Evolutionary conservation across 2,329 filamentous ascomycete genomes (phyloP).

Genomic region (Sporothrix inflata): DNA sequence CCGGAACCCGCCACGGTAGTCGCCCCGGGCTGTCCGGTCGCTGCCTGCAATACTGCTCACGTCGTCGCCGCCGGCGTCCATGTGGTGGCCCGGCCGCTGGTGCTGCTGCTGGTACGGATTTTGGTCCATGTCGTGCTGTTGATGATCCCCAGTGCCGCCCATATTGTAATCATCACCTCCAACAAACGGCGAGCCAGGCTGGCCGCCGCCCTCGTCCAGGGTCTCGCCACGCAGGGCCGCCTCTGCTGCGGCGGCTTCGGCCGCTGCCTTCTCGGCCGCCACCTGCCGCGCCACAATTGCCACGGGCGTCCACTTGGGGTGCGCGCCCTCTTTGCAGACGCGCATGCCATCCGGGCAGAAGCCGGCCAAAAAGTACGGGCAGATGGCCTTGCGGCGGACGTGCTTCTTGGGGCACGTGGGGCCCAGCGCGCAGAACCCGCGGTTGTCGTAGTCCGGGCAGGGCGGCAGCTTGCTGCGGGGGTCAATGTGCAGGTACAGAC

Average conservation of each 20-base stretch:
- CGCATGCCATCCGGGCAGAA: conserved; percentile 82
- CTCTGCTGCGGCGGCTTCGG: conserved; percentile 25
- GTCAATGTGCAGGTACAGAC: conserved; percentile 88
- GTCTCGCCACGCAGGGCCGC: conserved; percentile 36
- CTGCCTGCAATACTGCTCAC: conserved; percentile 30
- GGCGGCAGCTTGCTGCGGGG: conserved; percentile 76
- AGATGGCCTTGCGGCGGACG: conserved; percentile 73
- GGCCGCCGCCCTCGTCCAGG: neutral
- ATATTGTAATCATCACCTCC: conserved; percentile 27
- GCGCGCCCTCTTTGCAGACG: conserved; percentile 76
- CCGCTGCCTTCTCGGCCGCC: conserved; percentile 28
- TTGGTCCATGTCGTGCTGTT: conserved; percentile 2
- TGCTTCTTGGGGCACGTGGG: conserved; percentile 88
- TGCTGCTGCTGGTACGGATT: conserved; percentile 34
- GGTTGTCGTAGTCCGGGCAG: conserved; percentile 91
- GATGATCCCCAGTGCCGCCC: conserved; percentile 17
- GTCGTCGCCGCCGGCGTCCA: conserved; percentile 33
- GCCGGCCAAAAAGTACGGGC: conserved; percentile 84
- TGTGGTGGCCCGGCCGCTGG: conserved; percentile 38
- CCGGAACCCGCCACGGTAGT: conserved; percentile 30
- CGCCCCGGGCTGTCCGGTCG: conserved; percentile 22
- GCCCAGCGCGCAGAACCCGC: conserved; percentile 90
- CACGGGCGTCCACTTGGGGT: conserved; percentile 69
- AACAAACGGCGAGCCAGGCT: neutral
- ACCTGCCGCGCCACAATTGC: conserved; percentile 56